Conservation (phyloP, 345 rosid species). For the Sapria himalayana region DNA sequence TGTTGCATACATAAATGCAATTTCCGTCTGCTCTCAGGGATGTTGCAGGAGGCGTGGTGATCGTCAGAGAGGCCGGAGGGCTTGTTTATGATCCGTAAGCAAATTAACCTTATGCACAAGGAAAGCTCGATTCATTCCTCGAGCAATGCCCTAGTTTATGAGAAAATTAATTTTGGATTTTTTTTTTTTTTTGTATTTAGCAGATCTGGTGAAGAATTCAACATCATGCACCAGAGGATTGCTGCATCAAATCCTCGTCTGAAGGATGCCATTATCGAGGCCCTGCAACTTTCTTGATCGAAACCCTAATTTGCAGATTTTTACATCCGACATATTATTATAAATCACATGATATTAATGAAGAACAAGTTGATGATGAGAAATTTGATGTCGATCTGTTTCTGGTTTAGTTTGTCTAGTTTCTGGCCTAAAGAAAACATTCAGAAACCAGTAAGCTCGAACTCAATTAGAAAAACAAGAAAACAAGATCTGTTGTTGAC, state of each 20-base stretch:
- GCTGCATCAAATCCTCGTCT: slow-evolving; percentile 71
- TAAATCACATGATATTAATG: not conserved
- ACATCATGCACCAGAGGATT: slow-evolving; percentile 57
- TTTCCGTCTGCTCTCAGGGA: slow-evolving; percentile 30
- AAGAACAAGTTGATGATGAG: not conserved
- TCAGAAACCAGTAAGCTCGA: not conserved
- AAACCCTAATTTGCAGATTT: not conserved
- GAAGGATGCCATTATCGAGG: slow-evolving; percentile 56
- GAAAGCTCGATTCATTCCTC: too few species aligned
- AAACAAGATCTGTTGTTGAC: slow-evolving; percentile 9
- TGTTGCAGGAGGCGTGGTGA: slow-evolving; percentile 73
- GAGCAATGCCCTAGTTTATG: too few species aligned
- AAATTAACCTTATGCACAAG: not conserved
- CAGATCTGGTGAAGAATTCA: slow-evolving; percentile 77
- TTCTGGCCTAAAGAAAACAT: not conserved
- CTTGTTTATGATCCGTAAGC: slow-evolving; percentile 86
- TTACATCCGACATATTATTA: not conserved
- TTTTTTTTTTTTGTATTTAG: not conserved
- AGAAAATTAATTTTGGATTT: not conserved
- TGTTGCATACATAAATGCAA: not conserved
- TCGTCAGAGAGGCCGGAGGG: slow-evolving; percentile 88
- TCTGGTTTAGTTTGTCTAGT: too few species aligned
- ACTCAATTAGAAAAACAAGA: not conserved
- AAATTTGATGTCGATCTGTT: not conserved
- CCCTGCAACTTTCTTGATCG: slow-evolving; percentile 16